Percentiles rank a stretch among this genome's conserved stretches.
Evolutionary conservation across 495 filamentous ascomycete species (phyloP).

Genomic region (Daldinia grandis): DNA sequence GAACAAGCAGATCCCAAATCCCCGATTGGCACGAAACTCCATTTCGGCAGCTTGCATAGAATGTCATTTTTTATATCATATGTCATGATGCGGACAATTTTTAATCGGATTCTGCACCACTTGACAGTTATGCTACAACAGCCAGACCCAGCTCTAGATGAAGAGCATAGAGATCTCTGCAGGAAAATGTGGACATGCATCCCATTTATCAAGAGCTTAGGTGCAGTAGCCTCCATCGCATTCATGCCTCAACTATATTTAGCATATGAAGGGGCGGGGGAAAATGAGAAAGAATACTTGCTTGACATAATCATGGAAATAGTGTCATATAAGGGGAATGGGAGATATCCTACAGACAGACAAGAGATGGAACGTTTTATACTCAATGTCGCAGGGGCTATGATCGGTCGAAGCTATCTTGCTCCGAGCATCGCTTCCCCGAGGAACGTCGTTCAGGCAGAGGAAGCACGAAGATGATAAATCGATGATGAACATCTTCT

Average conservation of each 20-base stretch:
- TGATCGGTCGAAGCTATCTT: constrained; percentile 9
- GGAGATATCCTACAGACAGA: constrained; percentile 13
- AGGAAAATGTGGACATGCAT: constrained; percentile 27
- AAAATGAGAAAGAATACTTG: constrained; percentile 25
- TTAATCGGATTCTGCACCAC: constrained; percentile 21
- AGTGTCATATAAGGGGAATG: constrained; percentile 1
- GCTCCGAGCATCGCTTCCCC: neutral
- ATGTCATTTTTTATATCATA: constrained; percentile 24
- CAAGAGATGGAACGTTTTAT: neutral
- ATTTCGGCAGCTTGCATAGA: constrained; percentile 17
- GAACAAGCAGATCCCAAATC: constrained; percentile 10
- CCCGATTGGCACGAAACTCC: constrained; percentile 18
- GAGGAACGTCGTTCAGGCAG: neutral
- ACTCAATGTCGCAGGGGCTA: constrained; percentile 20
- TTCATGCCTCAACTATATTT: constrained; percentile 1
- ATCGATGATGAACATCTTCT: neutral
- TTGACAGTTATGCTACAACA: neutral
- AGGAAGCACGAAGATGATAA: too few relatives aligned
- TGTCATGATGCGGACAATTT: constrained; percentile 14
- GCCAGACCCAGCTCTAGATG: constrained; percentile 2
- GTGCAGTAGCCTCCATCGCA: neutral
- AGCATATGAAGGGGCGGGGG: constrained; percentile 24
- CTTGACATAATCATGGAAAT: constrained; percentile 14
- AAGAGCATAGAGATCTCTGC: constrained; percentile 10
- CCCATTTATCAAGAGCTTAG: constrained; percentile 20